A percentile compares a stretch with the other conserved stretches of the same genome.
Conservation (phyloP, 106 monocot species). For the Dioscorea alata region DNA sequence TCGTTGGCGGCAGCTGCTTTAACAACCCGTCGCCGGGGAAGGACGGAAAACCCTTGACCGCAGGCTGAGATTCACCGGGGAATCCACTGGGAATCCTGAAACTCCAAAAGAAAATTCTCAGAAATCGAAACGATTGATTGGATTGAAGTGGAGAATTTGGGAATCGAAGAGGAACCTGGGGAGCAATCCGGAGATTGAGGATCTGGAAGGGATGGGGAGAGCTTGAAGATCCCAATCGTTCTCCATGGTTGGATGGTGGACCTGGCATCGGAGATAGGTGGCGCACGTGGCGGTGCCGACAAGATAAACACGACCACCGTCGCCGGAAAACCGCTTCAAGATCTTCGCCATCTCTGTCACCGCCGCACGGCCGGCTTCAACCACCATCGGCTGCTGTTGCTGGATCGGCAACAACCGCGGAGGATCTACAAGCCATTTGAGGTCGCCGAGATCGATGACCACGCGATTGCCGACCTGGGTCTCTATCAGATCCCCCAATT, state of each 20-base stretch:
- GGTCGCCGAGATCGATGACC: constrained; percentile 67
- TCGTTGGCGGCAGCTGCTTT: not conserved
- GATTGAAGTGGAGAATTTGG: not conserved
- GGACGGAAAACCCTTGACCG: constrained; percentile 16
- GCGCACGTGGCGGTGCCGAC: constrained; percentile 75
- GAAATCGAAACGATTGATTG: not conserved
- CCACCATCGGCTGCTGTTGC: constrained; percentile 11
- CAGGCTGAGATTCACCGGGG: constrained; percentile 30
- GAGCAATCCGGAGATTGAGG: constrained; percentile 21
- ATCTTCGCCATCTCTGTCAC: constrained; percentile 56
- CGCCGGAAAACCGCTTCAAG: constrained; percentile 24
- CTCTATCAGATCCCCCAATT: constrained; percentile 31
- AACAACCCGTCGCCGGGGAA: not conserved
- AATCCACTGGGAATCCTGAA: constrained; percentile 35
- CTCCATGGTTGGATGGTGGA: constrained; percentile 75
- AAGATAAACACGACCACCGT: constrained; percentile 40
- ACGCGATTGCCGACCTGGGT: constrained; percentile 10
- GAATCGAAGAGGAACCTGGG: constrained; percentile 26
- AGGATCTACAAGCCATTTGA: constrained; percentile 78
- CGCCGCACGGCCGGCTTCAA: constrained; percentile 33
- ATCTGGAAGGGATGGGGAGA: constrained; percentile 51
- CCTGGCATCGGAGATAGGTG: constrained; percentile 89
- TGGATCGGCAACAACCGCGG: not conserved
- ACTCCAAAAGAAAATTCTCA: not conserved
- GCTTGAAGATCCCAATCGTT: constrained; percentile 83